These are phyloP conservation scores for Antitrichia curtipendula DNA, from an alignment of 225 moss, liverwort and hornwort genomes.

Conservation along the genomic window DNA sequence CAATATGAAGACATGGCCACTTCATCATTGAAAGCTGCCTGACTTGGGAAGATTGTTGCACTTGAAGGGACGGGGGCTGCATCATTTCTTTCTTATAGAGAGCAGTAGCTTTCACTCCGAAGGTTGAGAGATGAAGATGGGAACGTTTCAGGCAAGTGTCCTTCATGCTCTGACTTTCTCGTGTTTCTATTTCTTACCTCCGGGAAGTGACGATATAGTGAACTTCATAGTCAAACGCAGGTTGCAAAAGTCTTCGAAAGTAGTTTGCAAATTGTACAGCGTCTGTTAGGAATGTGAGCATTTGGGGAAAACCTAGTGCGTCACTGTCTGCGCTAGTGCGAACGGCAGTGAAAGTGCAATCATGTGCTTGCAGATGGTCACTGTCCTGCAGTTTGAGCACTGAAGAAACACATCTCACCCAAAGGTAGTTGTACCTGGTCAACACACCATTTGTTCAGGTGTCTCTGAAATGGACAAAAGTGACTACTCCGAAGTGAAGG, in stretches of 20 bases:
- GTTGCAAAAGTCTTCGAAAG: not conserved
- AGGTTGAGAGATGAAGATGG: not conserved
- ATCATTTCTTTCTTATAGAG: not conserved
- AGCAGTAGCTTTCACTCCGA: not conserved
- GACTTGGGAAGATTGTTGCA: not conserved
- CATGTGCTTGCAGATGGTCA: slow-evolving; percentile 1
- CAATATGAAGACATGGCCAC: not conserved
- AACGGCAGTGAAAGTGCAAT: not conserved
- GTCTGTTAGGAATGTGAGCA: not conserved
- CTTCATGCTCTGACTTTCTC: not conserved
- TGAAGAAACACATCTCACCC: not conserved
- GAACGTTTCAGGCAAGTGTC: not conserved
- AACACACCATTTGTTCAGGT: not conserved
- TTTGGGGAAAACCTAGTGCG: not conserved
- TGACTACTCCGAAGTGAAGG: slow-evolving; percentile 39
- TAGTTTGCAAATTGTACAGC: not conserved
- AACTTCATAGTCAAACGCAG: not conserved
- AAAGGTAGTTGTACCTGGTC: not conserved
- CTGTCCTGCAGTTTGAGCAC: not conserved
- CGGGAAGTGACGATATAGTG: not conserved
- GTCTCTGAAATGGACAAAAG: slow-evolving; percentile 22
- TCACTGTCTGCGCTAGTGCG: not conserved
- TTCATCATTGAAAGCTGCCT: not conserved
- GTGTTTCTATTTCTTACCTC: not conserved
- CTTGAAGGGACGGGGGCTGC: not conserved